These are phyloP conservation scores for Chernovozyma aurita DNA, from an alignment of 1,139 yeast species.

Conservation along the genomic window DNA sequence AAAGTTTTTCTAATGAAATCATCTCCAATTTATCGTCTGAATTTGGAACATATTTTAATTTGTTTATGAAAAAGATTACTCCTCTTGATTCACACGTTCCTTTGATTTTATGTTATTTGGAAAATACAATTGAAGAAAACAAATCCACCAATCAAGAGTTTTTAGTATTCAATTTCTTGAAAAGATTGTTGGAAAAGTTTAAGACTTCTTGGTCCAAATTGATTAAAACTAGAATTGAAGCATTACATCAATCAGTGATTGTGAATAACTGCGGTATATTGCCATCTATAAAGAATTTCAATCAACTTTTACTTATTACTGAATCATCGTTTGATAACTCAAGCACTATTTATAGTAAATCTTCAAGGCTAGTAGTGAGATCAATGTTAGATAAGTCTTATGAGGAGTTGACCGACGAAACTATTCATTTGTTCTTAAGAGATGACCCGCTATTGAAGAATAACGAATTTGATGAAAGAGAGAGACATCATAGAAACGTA, in stretches of 20 bases:
- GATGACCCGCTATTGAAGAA: conserved; percentile 44
- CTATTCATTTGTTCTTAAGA: conserved; percentile 32
- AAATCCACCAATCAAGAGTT: conserved; percentile 66
- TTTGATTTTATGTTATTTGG: conserved; percentile 35
- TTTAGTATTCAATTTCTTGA: conserved; percentile 45
- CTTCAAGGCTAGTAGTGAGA: conserved; percentile 24
- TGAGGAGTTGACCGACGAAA: conserved; percentile 29
- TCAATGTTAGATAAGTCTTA: conserved; percentile 40
- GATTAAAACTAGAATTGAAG: conserved; percentile 49
- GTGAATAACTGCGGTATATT: conserved; percentile 40
- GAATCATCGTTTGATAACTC: conserved; percentile 29
- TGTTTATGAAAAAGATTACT: conserved; percentile 31
- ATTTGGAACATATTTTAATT: conserved; percentile 47
- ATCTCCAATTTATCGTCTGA: conserved; percentile 48
- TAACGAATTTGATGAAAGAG: conserved; percentile 52
- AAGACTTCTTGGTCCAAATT: conserved; percentile 56
- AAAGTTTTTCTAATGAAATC: conserved; percentile 49
- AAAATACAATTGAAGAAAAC: conserved; percentile 33
- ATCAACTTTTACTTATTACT: conserved; percentile 29
- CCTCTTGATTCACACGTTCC: conserved; percentile 38
- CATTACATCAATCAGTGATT: conserved; percentile 47
- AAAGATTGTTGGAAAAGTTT: conserved; percentile 49
- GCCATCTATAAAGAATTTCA: conserved; percentile 30
- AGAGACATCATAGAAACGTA: conserved; percentile 52
- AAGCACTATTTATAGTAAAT: conserved; percentile 15